Base-by-base conservation (phyloP, 805 yeast genomes). In the Candida odintsovae region DNA sequence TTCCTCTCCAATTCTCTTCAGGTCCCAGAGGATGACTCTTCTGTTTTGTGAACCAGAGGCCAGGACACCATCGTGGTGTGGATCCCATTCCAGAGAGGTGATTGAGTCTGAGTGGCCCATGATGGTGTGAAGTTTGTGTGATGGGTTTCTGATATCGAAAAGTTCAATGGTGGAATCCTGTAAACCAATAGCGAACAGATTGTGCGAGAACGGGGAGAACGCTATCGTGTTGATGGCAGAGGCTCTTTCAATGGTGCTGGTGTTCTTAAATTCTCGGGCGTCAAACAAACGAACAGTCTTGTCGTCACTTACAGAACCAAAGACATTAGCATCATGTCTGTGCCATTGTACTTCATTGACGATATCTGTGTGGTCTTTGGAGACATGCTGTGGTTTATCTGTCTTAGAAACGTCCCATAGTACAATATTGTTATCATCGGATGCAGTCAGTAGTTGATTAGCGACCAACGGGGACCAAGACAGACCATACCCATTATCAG, bases 301-400 rank as follows among this genome's bases (percentile, higher is more conserved):
- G 59, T 86, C 95, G 51, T 86, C 95, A 10, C 89, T 80, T 0
- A 83, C 92, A 3, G 89, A 75, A 0, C 86, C 94, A 62, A 84
- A 78, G 3, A 78, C 38, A 48, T 73, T 67, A 0, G 45, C 44
- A 21, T 66, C 68, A 38, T 76, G 70, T 45, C 73, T 70, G 55
- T 83, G 86, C 88, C 90, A 86, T 64, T 82, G 78, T 19, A 80
- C 83, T 56, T 86, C 94, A 56, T 86, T 86, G 13, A 86, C 88
- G 31, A 83, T 81, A 52, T 78, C 82, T 0, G 61, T 54, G 52
- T 83, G 88, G 8, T 54, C 45, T 4, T 49, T 56, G 52, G 69
- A 65, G 2, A 69, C 65, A 3, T 58, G 51, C 0, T 47, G 16
- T n/a, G 74, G 74, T 1, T 54, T 36, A 2, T 45, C 43, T 4